Conservation (phyloP, 1,284 basidiomycete genomes). For the Papiliotrema nemorosa region DNA sequence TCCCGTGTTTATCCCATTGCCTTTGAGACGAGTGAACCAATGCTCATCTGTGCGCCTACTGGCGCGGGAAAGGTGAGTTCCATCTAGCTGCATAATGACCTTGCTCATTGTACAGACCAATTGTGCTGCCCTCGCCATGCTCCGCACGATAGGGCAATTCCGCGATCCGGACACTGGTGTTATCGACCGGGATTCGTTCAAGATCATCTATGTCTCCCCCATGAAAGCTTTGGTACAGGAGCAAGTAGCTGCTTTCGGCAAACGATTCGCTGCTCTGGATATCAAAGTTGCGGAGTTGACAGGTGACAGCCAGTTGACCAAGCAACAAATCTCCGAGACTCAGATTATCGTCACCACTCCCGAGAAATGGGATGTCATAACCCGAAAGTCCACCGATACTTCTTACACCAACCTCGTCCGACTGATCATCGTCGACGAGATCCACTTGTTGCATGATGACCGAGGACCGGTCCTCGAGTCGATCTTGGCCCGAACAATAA, state of each 20-base stretch:
- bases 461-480: slow-evolving; percentile 96
- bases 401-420: slow-evolving; percentile 96
- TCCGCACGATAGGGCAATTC: slow-evolving; percentile 81
- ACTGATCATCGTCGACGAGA: slow-evolving; percentile 97
- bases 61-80: slow-evolving; percentile 88
- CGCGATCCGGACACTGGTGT: slow-evolving; percentile 74
- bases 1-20: slow-evolving; percentile 89
- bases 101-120: slow-evolving; percentile 66
- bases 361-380: slow-evolving; percentile 99
- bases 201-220: slow-evolving; percentile 96
- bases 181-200: slow-evolving; percentile 90
- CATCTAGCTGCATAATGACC: background rate
- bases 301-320: slow-evolving; percentile 96
- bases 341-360: slow-evolving; percentile 99
- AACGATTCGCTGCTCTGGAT: slow-evolving; percentile 76
- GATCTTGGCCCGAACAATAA: slow-evolving; percentile 85
- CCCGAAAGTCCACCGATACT: slow-evolving; percentile 94
- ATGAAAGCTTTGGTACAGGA: slow-evolving; percentile 99
- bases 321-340: slow-evolving; percentile 93
- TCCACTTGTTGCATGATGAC: slow-evolving; percentile 96
- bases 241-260: slow-evolving; percentile 89
- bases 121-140: slow-evolving; percentile 90
- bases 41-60: slow-evolving; percentile 95
- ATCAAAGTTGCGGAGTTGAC: slow-evolving; percentile 93
- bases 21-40: slow-evolving; percentile 90